Evolutionary conservation across 371 early-diverging fungal genomes (phyloP), one percentile per base, ranked within the genome.

Genomic region (Circinella umbellata): DNA sequence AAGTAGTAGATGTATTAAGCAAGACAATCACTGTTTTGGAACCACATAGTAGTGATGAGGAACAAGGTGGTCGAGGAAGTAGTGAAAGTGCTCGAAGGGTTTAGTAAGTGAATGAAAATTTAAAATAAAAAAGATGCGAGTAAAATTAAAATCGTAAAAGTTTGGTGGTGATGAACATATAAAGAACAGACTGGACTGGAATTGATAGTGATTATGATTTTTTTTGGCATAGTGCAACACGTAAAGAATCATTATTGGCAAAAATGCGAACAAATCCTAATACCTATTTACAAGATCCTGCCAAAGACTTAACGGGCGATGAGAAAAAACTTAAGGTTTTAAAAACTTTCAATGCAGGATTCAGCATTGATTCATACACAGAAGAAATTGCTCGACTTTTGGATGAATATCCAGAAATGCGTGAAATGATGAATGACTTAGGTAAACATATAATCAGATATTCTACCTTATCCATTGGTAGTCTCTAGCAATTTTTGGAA

Each of bases 341-440:
- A 7, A 10, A 64, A 17, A 57, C 68, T 4, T 63, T 79, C n/a
- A 74, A 77, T 6, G 80, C 65, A 11, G 39, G 65, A n/a, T 64
- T 84, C 37, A 74, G 71, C 17, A 75, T 80, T 48, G 69, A 80
- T n/a, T 79, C 82, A 70, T 76, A 80, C 34, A 84, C 84, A 0
- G 80, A 79, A 13, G 80, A 78, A 46, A 81, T 84, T 66, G 76
- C 82, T 14, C 69, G 76, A 17, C 54, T 84, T 20, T 42, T 84
- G 49, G 71, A 80, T 17, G 75, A 72, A 15, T 60, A 72, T 51
- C 77, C 80, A 35, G 74, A 79, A 7, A 54, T 84, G 51, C 73
- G 80, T 47, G 70, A 74, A 3, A 79, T 71, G 38, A 84, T 84
- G 84, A 76, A 84, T 63, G 72, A 64, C 61, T 69, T 84, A 64